phyloP scores from a whole-genome alignment of 2,329 filamentous ascomycete species.

The Scedosporium apiospermum region DNA sequence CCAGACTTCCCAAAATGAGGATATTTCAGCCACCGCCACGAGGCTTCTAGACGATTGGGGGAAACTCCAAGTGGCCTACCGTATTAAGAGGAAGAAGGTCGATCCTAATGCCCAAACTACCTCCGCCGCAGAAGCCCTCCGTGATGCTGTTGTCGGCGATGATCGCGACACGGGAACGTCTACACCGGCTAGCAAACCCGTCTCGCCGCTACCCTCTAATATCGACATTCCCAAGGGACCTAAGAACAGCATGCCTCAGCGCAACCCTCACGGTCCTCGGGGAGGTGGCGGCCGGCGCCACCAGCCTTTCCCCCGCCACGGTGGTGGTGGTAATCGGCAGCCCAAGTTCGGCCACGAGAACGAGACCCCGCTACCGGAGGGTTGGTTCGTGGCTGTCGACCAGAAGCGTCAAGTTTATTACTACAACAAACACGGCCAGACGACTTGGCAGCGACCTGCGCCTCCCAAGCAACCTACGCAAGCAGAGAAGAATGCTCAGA shows the following conservation, averaged over 20 bases:
- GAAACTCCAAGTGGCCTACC: constrained; percentile 80
- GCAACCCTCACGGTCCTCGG: constrained; percentile 20
- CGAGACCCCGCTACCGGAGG: constrained; percentile 56
- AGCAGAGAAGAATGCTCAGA: constrained; percentile 54
- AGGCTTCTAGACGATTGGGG: constrained; percentile 76
- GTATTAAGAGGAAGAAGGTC: constrained; percentile 83
- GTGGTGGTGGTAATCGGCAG: constrained; percentile 5
- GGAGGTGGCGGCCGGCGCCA: background rate
- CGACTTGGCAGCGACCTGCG: constrained; percentile 72
- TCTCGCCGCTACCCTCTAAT: constrained; percentile 33
- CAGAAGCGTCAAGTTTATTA: constrained; percentile 69
- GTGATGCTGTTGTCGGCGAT: constrained; percentile 14
- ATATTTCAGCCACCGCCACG: constrained; percentile 62
- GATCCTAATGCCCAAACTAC: constrained; percentile 51
- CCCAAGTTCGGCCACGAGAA: constrained; percentile 12
- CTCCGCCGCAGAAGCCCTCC: constrained; percentile 11
- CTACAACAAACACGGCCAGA: constrained; percentile 68
- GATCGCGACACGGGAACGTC: constrained; percentile 30
- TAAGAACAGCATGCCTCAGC: constrained; percentile 49
- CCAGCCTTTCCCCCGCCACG: constrained; percentile 38
- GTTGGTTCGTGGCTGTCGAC: constrained; percentile 75
- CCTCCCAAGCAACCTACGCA: constrained; percentile 56
- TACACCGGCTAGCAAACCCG: constrained; percentile 28
- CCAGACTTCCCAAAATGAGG: constrained; percentile 57
- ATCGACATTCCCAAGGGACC: constrained; percentile 48